Base-by-base conservation (phyloP, 768 basidiomycete species). In the Tulasnella sp. region DNA sequence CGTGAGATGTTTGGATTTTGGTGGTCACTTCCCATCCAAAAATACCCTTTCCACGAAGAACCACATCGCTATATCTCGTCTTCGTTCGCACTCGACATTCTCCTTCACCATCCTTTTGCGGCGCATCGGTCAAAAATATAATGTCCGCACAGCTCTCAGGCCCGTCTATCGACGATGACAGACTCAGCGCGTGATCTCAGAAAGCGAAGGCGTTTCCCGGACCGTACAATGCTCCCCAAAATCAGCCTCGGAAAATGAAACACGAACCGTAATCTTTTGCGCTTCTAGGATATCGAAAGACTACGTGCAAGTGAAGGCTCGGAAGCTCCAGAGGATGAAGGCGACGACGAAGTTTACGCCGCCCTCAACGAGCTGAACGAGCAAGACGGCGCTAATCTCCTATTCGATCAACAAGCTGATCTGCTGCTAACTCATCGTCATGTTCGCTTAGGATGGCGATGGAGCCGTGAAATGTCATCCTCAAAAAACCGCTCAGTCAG, bases 201-300 rank as follows among this genome's bases (percentile, higher is more conserved):
- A 80, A 31, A 92, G 91, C 82, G 93, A 94, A 81, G 93, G 96
- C 78, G 91, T 95, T 67, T 96, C 94, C 75, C 89, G 95, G 17
- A 42, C 25, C 38, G n/a, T 64, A n/a, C 25, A 42, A 6, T 40
- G n/a, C 22, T 29, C 45, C 37, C 69, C 38, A 39, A 9, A 9
- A 11, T 7, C 8, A n/a, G 11, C 38, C 69, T 34, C n/a, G n/a
- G 67, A 19, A 25, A n/a, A 8, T 67, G 22, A 67, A 7, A 8
- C 34, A 67, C 64, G 25, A n/a, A 52, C 49, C 25, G 25, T n/a
- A 5, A 25, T 36, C 49, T 29, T 22, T 14, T 58, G 7, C n/a
- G 8, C 7, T 45, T 75, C 45, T 74, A 88, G 86, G 83, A 85
- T 64, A 93, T 92, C 79, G 76, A 77, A 29, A 67, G 81, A 15